Percentiles rank a stretch among this genome's conserved stretches.
phyloP scores from a whole-genome alignment of 164 flowering plant genomes.

The Protea cynaroides region DNA sequence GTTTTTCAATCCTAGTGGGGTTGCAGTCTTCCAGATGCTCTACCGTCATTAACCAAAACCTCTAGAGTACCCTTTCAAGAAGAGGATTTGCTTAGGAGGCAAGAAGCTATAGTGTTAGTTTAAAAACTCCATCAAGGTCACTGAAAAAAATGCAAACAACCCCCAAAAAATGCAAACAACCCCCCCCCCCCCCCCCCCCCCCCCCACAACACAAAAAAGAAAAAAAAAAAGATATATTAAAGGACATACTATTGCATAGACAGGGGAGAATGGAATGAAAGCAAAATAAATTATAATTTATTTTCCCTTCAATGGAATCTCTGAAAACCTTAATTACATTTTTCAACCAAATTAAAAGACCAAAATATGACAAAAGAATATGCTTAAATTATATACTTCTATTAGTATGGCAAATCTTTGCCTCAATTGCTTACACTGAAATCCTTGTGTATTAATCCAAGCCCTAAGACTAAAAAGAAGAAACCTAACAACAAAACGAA shows the following conservation, averaged over 20 bases:
- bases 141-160: not conserved
- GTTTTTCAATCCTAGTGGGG: too few relatives aligned
- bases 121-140: not conserved
- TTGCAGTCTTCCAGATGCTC: too few relatives aligned
- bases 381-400: not conserved
- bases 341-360: conserved; percentile 4
- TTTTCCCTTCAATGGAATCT: conserved; percentile 9
- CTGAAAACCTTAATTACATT: conserved; percentile 12
- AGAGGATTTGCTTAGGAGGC: not conserved
- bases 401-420: not conserved
- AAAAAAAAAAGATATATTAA: not conserved
- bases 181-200: too few relatives aligned
- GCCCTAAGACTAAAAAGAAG: not conserved
- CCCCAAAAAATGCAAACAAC: too few relatives aligned
- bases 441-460: not conserved
- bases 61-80: too few relatives aligned
- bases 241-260: too few relatives aligned
- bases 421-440: not conserved
- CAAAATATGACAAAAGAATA: not conserved
- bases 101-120: not conserved
- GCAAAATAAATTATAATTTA: too few relatives aligned
- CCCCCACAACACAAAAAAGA: too few relatives aligned
- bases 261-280: not conserved
- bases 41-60: too few relatives aligned
- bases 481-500: too few relatives aligned